Evolutionary conservation across 106 monocot species (phyloP), one percentile per base, ranked within the genome.

Genomic region (Dactylorhiza incarnata): DNA sequence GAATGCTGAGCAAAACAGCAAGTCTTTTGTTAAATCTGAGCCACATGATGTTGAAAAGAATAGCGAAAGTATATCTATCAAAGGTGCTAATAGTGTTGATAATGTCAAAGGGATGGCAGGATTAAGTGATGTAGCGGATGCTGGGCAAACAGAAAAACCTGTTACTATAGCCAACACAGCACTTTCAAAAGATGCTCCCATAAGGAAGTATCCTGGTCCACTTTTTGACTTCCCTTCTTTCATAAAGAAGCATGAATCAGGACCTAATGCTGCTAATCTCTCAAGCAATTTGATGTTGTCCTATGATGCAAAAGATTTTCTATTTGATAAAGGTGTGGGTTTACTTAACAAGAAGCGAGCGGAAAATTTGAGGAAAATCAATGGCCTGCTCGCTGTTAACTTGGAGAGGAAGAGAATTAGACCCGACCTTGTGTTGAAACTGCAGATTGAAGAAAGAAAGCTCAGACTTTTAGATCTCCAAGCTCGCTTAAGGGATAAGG

Each of bases 381-480:
- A 73, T 73, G 82, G 86, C 13, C 84, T 94, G 72, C 87, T 97
- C 68, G 81, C 91, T 26, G 75, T 94, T 48, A 94, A 94, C 59
- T 72, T 91, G 77, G 95, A 96, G 58, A 90, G 85, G 55, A 96
- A 89, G 72, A 87, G 87, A 74, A 91, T 97, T 17, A 88, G 82
- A 53, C 97, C 97, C 80, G 97, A 97, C 81, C 79, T 97, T 73
- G 86, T 94, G 37, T 52, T 94, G 50, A 72, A 89, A 17, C 81
- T 97, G 75, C 94, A 97, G 75, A 97, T 97, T 66, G 97, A 97
- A 82, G 91, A 97, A 80, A 97, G 85, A 75, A 97, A 94, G 75
- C 86, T 91, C 44, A 84, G 85, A 24, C 89, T 97, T 74, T 66
- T 89, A 47, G 87, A 91, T 74, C 73, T 83, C 70, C 94, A 94